These are phyloP conservation scores for Ceratocystis colombiana DNA, from an alignment of 2,329 filamentous ascomycete species.

Conservation along the genomic window DNA sequence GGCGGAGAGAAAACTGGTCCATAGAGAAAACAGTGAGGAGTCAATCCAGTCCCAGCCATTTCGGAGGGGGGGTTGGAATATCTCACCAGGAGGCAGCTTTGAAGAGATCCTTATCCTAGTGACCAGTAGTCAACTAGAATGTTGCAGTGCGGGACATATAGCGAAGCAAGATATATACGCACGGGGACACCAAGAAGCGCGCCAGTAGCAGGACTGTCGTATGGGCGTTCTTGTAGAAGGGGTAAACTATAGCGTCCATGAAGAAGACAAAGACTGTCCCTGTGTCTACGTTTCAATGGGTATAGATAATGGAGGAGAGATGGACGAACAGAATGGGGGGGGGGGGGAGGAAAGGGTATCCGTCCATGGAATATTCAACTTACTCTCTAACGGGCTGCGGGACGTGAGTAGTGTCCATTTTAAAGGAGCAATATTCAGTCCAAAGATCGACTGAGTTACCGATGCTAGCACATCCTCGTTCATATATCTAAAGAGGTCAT, in stretches of 20 bases:
- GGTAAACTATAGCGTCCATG: slow-evolving; percentile 37
- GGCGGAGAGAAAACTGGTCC: slow-evolving; percentile 13
- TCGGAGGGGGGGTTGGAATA: slow-evolving; percentile 51
- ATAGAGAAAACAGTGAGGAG: slow-evolving; percentile 27
- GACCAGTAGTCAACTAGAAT: slow-evolving; percentile 29
- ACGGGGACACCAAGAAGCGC: neutral
- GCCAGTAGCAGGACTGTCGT: slow-evolving; percentile 2
- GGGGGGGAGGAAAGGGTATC: slow-evolving; percentile 30
- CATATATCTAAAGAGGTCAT: slow-evolving; percentile 60
- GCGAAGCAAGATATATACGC: slow-evolving; percentile 2
- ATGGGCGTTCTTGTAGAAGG: slow-evolving; percentile 27
- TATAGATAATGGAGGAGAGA: slow-evolving; percentile 21
- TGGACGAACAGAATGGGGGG: slow-evolving; percentile 37
- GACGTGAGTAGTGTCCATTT: slow-evolving; percentile 93
- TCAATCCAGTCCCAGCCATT: slow-evolving; percentile 33
- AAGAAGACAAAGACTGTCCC: slow-evolving; percentile 28
- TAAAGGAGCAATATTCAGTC: slow-evolving; percentile 96
- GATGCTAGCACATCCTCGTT: slow-evolving; percentile 87
- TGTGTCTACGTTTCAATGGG: slow-evolving; percentile 31
- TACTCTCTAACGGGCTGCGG: slow-evolving; percentile 97
- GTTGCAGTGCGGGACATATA: neutral
- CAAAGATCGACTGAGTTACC: slow-evolving; percentile 91
- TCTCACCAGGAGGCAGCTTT: slow-evolving; percentile 54
- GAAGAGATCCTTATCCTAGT: slow-evolving; percentile 34
- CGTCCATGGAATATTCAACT: slow-evolving; percentile 58